These are phyloP conservation scores for Paramecium sexaurelia DNA, from an alignment of 73 alveolate genomes.

Conservation along the genomic window DNA sequence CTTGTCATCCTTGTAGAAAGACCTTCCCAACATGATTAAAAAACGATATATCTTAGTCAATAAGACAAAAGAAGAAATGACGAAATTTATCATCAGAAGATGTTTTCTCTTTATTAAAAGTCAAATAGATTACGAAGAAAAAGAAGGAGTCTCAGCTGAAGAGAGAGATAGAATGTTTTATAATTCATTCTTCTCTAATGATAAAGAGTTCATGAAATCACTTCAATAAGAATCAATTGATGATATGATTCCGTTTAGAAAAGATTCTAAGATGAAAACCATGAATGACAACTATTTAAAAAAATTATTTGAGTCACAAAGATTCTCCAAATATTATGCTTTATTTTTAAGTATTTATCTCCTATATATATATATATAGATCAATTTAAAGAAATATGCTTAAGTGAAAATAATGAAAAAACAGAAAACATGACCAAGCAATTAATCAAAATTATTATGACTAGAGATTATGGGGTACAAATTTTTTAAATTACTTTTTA, in stretches of 20 bases:
- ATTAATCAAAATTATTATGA: slow-evolving; percentile 22
- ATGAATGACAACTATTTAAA: slow-evolving; percentile 46
- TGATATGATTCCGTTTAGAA: slow-evolving; percentile 54
- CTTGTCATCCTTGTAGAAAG: not conserved
- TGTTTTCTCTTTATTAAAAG: slow-evolving; percentile 44
- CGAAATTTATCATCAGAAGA: slow-evolving; percentile 55
- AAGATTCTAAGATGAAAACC: slow-evolving; percentile 50
- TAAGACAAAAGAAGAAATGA: slow-evolving; percentile 57
- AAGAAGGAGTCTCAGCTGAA: slow-evolving; percentile 51
- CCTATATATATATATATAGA: not conserved
- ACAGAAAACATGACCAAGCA: slow-evolving; percentile 43
- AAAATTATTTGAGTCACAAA: slow-evolving; percentile 12
- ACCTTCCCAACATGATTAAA: slow-evolving; percentile 36
- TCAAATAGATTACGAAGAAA: not conserved
- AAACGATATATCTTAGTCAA: slow-evolving; percentile 39
- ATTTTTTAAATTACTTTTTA: not conserved
- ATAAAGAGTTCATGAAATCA: not conserved
- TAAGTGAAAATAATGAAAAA: slow-evolving; percentile 11
- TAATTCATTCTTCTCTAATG: slow-evolving; percentile 8
- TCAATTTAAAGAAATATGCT: slow-evolving; percentile 33
- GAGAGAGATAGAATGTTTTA: slow-evolving; percentile 50
- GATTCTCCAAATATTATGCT: not conserved
- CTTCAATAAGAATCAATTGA: not conserved
- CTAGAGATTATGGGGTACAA: slow-evolving; percentile 49
- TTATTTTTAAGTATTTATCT: not conserved